Evolutionary conservation across 805 yeast species (phyloP).

Genomic region (Barnettozyma californica): DNA sequence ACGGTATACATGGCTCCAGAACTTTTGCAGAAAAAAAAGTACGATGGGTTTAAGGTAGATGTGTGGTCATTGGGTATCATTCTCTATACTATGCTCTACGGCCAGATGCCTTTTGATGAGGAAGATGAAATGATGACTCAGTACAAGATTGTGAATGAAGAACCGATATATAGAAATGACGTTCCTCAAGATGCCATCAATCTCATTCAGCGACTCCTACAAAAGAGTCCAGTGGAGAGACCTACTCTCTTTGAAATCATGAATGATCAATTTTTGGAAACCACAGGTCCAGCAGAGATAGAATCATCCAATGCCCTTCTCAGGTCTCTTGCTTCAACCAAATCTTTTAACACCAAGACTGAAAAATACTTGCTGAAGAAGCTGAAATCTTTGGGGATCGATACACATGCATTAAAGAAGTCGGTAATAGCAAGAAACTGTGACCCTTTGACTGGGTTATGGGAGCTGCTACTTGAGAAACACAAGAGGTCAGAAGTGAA

Average conservation of each 20-base stretch:
- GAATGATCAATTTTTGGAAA: constrained; percentile 43
- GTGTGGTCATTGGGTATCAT: constrained; percentile 93
- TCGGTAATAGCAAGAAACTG: constrained; percentile 55
- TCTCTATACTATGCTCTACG: constrained; percentile 75
- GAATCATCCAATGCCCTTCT: constrained; percentile 34
- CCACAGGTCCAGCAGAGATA: constrained; percentile 38
- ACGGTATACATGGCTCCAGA: constrained; percentile 98
- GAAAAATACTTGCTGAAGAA: constrained; percentile 60
- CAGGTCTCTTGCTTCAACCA: constrained; percentile 30
- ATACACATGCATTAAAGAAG: constrained; percentile 51
- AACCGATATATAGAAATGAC: constrained; percentile 50
- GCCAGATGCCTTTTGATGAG: constrained; percentile 90
- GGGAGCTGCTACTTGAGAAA: constrained; percentile 59
- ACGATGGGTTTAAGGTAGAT: constrained; percentile 78
- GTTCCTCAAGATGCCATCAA: constrained; percentile 45
- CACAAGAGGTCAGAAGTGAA: constrained; percentile 29
- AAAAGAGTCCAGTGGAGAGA: constrained; percentile 61
- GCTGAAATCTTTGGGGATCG: constrained; percentile 56
- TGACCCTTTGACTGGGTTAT: constrained; percentile 70
- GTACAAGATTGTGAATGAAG: constrained; percentile 53
- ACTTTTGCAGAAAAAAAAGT: constrained; percentile 58
- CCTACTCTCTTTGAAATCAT: constrained; percentile 53
- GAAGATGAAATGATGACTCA: constrained; percentile 62
- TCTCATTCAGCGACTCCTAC: constrained; percentile 49
- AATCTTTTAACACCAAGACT: constrained; percentile 51